Conservation (phyloP, 1,284 basidiomycete species). For the Baeospora myosura region DNA sequence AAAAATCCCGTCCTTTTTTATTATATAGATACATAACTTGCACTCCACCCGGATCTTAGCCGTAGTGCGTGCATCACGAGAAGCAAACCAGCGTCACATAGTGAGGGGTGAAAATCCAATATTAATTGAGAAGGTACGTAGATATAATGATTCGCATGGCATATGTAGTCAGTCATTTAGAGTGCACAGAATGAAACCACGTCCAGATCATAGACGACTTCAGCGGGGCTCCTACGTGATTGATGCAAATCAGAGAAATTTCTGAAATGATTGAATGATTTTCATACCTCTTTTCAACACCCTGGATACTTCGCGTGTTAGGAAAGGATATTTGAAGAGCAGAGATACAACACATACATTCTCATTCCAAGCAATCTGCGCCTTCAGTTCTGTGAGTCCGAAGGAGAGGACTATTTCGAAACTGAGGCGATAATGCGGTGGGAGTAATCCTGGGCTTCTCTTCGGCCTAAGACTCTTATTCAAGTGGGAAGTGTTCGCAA, state of each 20-base stretch:
- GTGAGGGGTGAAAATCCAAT: too few species aligned
- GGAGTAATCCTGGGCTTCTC: neutral
- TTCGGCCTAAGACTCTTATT: neutral
- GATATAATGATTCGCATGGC: too few species aligned
- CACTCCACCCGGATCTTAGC: too few species aligned
- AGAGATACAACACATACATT: constrained; percentile 4
- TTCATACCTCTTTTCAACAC: constrained; percentile 6
- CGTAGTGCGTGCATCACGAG: too few species aligned
- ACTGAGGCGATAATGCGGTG: constrained; percentile 5
- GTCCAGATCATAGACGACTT: constrained; percentile 26
- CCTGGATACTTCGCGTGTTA: neutral
- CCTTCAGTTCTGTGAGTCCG: constrained; percentile 11
- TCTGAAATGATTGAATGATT: neutral
- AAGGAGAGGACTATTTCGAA: constrained; percentile 9
- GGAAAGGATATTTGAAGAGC: neutral
- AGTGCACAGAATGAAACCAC: neutral
- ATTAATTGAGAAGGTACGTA: too few species aligned
- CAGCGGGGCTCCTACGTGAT: constrained; percentile 26
- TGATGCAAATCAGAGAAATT: neutral
- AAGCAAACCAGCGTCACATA: too few species aligned
- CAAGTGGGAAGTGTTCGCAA: constrained; percentile 5
- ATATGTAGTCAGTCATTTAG: too few species aligned
- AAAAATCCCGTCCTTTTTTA: too few species aligned
- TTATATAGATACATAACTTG: too few species aligned
- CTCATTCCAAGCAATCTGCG: constrained; percentile 10